These are phyloP conservation scores for Daldinia loculata DNA, from an alignment of 495 filamentous ascomycete species.

Conservation along the genomic window DNA sequence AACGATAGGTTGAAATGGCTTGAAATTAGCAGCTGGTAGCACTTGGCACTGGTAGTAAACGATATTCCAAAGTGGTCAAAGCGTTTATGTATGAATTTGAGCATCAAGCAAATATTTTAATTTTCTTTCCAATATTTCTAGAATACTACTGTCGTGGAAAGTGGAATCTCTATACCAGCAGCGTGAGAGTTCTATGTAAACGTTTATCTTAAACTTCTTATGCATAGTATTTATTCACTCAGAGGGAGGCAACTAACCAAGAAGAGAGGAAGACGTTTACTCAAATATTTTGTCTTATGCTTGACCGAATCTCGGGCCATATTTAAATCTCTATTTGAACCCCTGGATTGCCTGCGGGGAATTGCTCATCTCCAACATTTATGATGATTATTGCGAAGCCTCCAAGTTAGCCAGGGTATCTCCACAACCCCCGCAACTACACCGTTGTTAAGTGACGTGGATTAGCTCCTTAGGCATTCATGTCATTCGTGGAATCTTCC, in stretches of 20 bases:
- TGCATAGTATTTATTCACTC: background rate
- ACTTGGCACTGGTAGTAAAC: background rate
- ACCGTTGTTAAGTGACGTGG: constrained; percentile 19
- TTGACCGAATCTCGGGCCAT: background rate
- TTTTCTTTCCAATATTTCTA: background rate
- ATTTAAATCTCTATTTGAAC: background rate
- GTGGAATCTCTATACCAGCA: background rate
- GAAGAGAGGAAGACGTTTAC: too few species aligned
- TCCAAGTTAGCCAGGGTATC: constrained; percentile 10
- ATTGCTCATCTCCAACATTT: constrained; percentile 9
- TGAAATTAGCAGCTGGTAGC: constrained; percentile 2
- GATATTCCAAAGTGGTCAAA: background rate
- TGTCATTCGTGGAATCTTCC: constrained; percentile 39
- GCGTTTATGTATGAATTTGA: background rate
- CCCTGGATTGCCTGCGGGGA: constrained; percentile 1
- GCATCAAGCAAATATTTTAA: too few species aligned
- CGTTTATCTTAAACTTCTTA: background rate
- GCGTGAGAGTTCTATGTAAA: background rate
- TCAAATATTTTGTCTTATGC: background rate
- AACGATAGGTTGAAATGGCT: constrained; percentile 8
- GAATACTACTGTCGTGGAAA: background rate
- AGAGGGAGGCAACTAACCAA: background rate
- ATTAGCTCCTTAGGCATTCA: background rate
- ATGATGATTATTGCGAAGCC: constrained; percentile 1
- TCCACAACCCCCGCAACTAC: constrained; percentile 30